Evolutionary conservation across 371 early-diverging fungal species (phyloP).

Genomic region (Thermomucor indicae-seudaticae): DNA sequence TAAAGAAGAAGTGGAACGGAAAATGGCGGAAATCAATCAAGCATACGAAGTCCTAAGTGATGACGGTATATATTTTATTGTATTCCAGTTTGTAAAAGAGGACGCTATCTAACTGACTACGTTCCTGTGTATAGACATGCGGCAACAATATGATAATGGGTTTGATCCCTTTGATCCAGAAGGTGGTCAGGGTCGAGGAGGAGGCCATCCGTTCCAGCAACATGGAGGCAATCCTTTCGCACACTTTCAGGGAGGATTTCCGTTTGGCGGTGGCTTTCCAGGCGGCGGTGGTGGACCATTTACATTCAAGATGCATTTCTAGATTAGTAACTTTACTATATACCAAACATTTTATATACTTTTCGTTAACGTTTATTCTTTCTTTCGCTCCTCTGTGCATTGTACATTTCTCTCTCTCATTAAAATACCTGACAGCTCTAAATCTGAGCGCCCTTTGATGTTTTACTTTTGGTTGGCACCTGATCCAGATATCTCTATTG

Average conservation of each 20-base stretch:
- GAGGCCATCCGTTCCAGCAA: constrained; percentile 21
- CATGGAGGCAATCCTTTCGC: constrained; percentile 51
- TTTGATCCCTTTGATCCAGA: constrained; percentile 90
- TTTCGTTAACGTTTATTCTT: too few species aligned
- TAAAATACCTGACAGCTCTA: too few species aligned
- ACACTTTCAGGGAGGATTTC: constrained; percentile 48
- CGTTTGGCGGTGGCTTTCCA: constrained; percentile 48
- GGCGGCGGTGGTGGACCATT: constrained; percentile 58
- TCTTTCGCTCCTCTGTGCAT: too few species aligned
- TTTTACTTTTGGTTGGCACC: too few species aligned
- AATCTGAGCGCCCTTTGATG: too few species aligned
- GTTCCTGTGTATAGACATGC: constrained; percentile 34
- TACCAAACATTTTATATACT: too few species aligned
- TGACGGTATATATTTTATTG: constrained; percentile 60
- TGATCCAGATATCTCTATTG: too few species aligned
- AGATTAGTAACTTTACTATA: too few species aligned
- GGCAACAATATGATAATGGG: constrained; percentile 84
- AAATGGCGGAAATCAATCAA: constrained; percentile 92
- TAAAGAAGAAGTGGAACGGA: constrained; percentile 75
- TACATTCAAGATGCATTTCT: constrained; percentile 45
- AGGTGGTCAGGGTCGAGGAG: constrained; percentile 37
- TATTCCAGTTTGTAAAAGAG: constrained; percentile 13
- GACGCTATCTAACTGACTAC: neutral
- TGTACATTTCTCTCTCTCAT: too few species aligned
- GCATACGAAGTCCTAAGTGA: constrained; percentile 91